Evolutionary conservation across 768 basidiomycete genomes (phyloP), one percentile per base, ranked within the genome.

Genomic region (Termitomyces sp.): DNA sequence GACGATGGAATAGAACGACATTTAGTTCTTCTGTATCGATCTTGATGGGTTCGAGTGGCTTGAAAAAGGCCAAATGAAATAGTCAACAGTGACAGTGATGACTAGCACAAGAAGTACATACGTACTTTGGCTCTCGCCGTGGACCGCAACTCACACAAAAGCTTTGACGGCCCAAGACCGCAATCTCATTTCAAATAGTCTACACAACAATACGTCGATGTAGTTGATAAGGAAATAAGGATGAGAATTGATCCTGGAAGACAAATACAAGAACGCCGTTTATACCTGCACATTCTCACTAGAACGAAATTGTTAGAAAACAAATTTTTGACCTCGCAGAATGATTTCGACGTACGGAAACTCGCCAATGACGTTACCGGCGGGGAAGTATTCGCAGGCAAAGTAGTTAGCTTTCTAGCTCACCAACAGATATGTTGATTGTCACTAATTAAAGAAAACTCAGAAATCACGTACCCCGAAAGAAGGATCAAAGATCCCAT

Each of bases 381-480:
- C 73, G 10, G 76, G 74, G 28, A 70, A 78, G 65, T 89, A 88
- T 70, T 89, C 85, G 71, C 87, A 89, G 34, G 87, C 87, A 60
- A 74, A 79, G 69, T 68, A 88, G 40, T 79, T 74, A 14, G 84
- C 82, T 53, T 65, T 60, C 84, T 86, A 63, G n/a, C 47, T 43
- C 22, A 43, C 50, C 38, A 62, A 54, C 42, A 37, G 5, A 60
- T 24, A 17, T 28, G 49, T 57, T 21, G 59, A 37, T 30, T 21
- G 15, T 38, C 55, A 46, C 14, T 43, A 37, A 12, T n/a, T 12
- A 26, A 21, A n/a, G 9, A 51, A 19, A 35, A 44, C n/a, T 6
- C 6, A n/a, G 12, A 49, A 45, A 35, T 28, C 49, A 74, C 81
- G 46, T 63, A 85, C 83, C 49, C 81, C 84, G 62, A 72, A 83